Evolutionary conservation across 1,284 basidiomycete species (phyloP).

Genomic region (Cutaneotrichosporon cavernicola): DNA sequence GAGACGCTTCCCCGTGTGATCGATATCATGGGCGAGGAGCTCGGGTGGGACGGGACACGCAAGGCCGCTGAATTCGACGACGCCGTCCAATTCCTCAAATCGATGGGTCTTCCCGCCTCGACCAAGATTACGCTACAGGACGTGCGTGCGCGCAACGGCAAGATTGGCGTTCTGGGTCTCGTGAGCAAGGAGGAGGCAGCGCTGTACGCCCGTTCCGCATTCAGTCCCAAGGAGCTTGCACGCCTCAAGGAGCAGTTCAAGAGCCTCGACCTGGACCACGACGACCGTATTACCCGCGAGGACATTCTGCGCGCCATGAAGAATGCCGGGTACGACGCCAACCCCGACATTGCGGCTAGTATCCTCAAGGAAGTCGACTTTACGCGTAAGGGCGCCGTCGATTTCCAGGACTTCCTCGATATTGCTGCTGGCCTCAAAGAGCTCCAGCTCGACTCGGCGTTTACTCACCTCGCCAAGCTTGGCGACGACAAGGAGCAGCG

Average conservation of each 20-base stretch:
- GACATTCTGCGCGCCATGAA: conserved; percentile 52
- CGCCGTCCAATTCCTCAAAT: conserved; percentile 65
- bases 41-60: conserved; percentile 68
- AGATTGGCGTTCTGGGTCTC: conserved; percentile 40
- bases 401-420: conserved; percentile 77
- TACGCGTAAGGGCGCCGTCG: conserved; percentile 59
- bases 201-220: conserved; percentile 61
- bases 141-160: conserved; percentile 39
- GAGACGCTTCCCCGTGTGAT: conserved; percentile 81
- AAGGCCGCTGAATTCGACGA: conserved; percentile 63
- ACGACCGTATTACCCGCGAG: conserved; percentile 47
- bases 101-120: conserved; percentile 70
- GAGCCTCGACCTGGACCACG: conserved; percentile 52
- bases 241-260: conserved; percentile 63
- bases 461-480: conserved; percentile 52
- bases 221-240: conserved; percentile 68
- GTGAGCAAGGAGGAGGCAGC: conserved; percentile 47
- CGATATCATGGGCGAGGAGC: conserved; percentile 85
- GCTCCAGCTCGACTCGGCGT: conserved; percentile 61
- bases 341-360: conserved; percentile 62
- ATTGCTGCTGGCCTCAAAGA: conserved; percentile 80
- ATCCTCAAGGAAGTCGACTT: conserved; percentile 75
- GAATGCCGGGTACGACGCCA: conserved; percentile 46
- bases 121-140: conserved; percentile 47
- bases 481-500: conserved; percentile 22